Evolutionary conservation across 257 asterid species (phyloP), one percentile per base, ranked within the genome.

Genomic region (Euphrasia confusa): DNA sequence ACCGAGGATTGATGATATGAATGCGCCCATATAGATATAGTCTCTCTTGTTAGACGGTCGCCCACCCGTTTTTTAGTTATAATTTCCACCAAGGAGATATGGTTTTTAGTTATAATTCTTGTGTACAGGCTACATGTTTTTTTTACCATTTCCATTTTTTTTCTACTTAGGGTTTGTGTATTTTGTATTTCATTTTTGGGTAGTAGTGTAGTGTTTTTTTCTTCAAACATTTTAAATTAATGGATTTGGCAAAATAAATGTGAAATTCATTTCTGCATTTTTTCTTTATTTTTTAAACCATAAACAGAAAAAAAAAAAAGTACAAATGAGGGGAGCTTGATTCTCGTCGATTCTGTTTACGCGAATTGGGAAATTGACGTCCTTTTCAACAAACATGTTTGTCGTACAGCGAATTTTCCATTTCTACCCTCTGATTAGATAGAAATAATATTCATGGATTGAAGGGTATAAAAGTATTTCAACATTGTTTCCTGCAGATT

Each of bases 111-210:
- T 68, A 13, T 69, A 54, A 86, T 89, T 89, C 85, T 82, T 89
- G 69, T 89, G 95, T 89, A 89, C 84, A 86, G 97, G 97, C 73
- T 74, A 55, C 60, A 37, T 13, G 17, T 54, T 54, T 67, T 71
- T 45, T 21, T 21, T 21, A 21, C 14, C 58, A 65, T 66, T 68
- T 66, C 60, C 42, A 74, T 66, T 71, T 71, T 68, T 81, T 74
- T 78, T 68, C 2, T 15, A 7, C 18, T 47, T 44, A 68, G 69
- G 69, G 64, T 76, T 65, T 72, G 24, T 78, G 78, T 66, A 71
- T 77, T 79, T 68, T 82, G 84, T 81, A 79, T 82, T 45, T 80
- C 84, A 61, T 84, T 74, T 63, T 75, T 64, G 65, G 66, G 42
- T 71, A 49, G 72, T 76, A 67, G 73, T 66, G 71, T 56, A 66